phyloP scores from a whole-genome alignment of 805 yeast genomes.

The Wickerhamiella siamensis region DNA sequence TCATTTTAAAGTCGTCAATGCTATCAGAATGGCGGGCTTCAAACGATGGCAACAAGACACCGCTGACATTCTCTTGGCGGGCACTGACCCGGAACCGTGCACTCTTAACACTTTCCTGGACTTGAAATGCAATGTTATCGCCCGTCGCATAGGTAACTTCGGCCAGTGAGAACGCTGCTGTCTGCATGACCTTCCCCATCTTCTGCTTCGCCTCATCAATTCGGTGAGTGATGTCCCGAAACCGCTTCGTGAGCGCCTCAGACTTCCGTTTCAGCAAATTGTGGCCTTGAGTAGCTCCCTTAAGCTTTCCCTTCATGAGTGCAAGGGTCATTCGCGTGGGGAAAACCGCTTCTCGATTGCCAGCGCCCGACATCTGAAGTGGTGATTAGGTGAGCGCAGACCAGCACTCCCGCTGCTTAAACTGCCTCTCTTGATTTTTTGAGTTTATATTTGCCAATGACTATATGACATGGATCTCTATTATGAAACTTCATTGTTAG shows the following conservation, averaged over 20 bases:
- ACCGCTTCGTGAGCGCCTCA: constrained; percentile 90
- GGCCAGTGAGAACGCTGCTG: constrained; percentile 93
- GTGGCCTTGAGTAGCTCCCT: constrained; percentile 96
- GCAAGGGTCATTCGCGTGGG: constrained; percentile 97
- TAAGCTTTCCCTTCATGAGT: constrained; percentile 84
- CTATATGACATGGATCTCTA: not conserved
- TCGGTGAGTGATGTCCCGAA: constrained; percentile 86
- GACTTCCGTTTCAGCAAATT: constrained; percentile 86
- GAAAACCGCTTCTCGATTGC: constrained; percentile 82
- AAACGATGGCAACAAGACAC: constrained; percentile 87
- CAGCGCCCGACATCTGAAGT: constrained; percentile 44
- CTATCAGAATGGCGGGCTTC: constrained; percentile 71
- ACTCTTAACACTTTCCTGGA: constrained; percentile 75
- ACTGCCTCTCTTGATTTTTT: no score
- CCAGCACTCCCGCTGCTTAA: no score
- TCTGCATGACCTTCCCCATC: constrained; percentile 98
- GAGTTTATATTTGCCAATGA: not conserved
- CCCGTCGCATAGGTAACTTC: constrained; percentile 97
- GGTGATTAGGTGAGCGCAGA: constrained; percentile 3
- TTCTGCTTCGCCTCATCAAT: constrained; percentile 91
- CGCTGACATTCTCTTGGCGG: constrained; percentile 89
- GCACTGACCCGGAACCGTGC: constrained; percentile 88
- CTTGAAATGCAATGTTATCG: constrained; percentile 88
- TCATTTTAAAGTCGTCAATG: constrained; percentile 86
- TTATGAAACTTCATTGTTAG: not conserved